phyloP scores from a whole-genome alignment of 768 basidiomycete species.

The Pulveroboletus sp. region DNA sequence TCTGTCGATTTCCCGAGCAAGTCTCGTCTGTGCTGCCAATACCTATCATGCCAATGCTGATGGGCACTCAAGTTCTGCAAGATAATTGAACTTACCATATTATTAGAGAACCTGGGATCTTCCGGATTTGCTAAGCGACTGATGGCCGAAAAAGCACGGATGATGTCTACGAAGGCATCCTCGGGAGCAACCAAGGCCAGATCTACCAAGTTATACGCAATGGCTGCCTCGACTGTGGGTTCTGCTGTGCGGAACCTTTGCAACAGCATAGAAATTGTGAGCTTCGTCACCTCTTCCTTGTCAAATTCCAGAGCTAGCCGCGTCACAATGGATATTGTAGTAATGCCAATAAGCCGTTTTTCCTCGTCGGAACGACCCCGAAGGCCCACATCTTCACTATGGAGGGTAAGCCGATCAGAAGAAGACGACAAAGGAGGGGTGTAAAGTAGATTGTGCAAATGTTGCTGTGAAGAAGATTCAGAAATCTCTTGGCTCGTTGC shows the following conservation, averaged over 20 bases:
- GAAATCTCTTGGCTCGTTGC: slow-evolving; percentile 75
- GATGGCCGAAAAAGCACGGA: slow-evolving; percentile 77
- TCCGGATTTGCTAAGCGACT: slow-evolving; percentile 85
- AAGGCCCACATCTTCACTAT: slow-evolving; percentile 59
- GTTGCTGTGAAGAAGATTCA: slow-evolving; percentile 45
- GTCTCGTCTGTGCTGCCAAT: slow-evolving; percentile 83
- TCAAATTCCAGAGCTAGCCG: slow-evolving; percentile 82
- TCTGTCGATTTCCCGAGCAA: slow-evolving; percentile 72
- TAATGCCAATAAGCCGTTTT: slow-evolving; percentile 77
- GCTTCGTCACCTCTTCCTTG: slow-evolving; percentile 80
- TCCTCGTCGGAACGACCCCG: slow-evolving; percentile 77
- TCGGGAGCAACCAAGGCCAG: slow-evolving; percentile 77
- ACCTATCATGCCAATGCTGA: slow-evolving; percentile 42
- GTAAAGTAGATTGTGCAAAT: slow-evolving; percentile 40
- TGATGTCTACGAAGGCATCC: slow-evolving; percentile 76
- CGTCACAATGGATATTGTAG: slow-evolving; percentile 88
- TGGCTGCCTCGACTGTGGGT: slow-evolving; percentile 84
- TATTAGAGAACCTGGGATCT: slow-evolving; percentile 83
- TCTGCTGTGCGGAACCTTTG: slow-evolving; percentile 84
- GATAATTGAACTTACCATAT: slow-evolving; percentile 55
- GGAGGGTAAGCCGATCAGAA: slow-evolving; percentile 46
- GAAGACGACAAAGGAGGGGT: slow-evolving; percentile 26
- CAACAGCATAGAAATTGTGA: slow-evolving; percentile 89
- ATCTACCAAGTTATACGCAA: slow-evolving; percentile 88
- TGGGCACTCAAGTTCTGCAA: not conserved